These are phyloP conservation scores for Danielia oregonensis DNA, from an alignment of 805 yeast species.

Conservation along the genomic window DNA sequence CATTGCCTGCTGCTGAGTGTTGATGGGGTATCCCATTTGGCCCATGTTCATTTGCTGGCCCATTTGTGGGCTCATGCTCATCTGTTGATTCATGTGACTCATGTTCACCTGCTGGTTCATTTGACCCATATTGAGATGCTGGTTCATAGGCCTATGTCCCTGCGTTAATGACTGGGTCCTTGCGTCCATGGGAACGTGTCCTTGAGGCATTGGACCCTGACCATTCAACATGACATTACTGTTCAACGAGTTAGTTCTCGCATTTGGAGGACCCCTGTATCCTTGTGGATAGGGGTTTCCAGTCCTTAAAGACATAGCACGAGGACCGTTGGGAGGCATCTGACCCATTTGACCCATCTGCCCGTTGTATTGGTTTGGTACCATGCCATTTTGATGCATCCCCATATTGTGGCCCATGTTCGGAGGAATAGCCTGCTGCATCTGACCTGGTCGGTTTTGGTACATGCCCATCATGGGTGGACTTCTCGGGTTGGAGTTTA, in stretches of 20 bases:
- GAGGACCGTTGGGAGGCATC: constrained; percentile 2
- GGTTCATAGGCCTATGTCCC: background rate
- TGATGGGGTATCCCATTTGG: background rate
- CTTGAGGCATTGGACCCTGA: background rate
- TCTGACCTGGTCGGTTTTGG: no score
- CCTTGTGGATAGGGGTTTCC: background rate
- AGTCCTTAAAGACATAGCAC: constrained; percentile 1
- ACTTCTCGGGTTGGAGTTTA: constrained; percentile 16
- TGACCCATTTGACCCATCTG: background rate
- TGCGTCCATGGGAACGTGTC: background rate
- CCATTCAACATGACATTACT: background rate
- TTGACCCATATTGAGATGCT: background rate
- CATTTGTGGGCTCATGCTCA: background rate
- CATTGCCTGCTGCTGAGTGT: background rate
- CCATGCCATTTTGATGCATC: no score
- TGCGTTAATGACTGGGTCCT: background rate
- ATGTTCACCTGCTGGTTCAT: no score
- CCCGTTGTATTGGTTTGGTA: no score
- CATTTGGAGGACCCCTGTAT: constrained; percentile 7
- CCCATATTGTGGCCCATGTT: background rate
- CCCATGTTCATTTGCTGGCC: background rate
- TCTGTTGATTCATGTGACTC: background rate
- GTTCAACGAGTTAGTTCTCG: constrained; percentile 13
- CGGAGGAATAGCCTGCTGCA: no score
- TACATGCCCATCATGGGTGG: background rate